Evolutionary conservation across 1,284 basidiomycete species (phyloP).

Genomic region (Irpex sp.): DNA sequence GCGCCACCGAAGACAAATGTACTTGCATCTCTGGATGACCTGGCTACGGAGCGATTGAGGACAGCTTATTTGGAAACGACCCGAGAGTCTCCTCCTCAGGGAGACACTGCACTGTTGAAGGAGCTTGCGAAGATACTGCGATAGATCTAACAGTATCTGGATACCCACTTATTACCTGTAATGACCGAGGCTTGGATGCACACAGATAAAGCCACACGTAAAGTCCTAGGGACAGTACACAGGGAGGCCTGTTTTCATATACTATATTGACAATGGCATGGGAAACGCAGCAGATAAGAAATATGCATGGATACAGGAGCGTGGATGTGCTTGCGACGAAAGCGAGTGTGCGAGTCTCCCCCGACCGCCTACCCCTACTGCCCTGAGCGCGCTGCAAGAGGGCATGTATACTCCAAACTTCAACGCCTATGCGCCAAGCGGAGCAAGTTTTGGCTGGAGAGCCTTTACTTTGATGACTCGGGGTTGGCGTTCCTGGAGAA

Average conservation of each 20-base stretch:
- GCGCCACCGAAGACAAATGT: constrained; percentile 58
- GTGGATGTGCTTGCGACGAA: constrained; percentile 19
- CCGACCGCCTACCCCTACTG: constrained; percentile 20
- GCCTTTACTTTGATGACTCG: constrained; percentile 68
- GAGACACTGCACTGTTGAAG: constrained; percentile 30
- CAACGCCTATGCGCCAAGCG: constrained; percentile 19
- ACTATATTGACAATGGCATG: constrained; percentile 1
- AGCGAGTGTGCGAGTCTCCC: constrained; percentile 14
- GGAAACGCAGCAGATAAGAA: constrained; percentile 20
- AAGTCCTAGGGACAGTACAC: neutral
- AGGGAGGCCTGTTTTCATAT: constrained; percentile 1
- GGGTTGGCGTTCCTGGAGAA: constrained; percentile 82
- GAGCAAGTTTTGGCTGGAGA: constrained; percentile 7
- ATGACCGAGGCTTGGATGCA: neutral
- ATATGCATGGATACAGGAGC: constrained; percentile 26
- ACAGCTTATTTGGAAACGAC: constrained; percentile 54
- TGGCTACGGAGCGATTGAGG: constrained; percentile 78
- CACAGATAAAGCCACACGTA: neutral
- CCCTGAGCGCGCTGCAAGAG: constrained; percentile 19
- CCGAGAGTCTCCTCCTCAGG: constrained; percentile 33
- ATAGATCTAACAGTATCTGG: neutral
- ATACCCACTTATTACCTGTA: neutral
- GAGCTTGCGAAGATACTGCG: constrained; percentile 32
- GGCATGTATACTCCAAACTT: constrained; percentile 10
- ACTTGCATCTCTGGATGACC: constrained; percentile 62